Evolutionary conservation across 1,139 yeast species (phyloP), one percentile per base, ranked within the genome.

Genomic region (Yamadazyma buinensis): DNA sequence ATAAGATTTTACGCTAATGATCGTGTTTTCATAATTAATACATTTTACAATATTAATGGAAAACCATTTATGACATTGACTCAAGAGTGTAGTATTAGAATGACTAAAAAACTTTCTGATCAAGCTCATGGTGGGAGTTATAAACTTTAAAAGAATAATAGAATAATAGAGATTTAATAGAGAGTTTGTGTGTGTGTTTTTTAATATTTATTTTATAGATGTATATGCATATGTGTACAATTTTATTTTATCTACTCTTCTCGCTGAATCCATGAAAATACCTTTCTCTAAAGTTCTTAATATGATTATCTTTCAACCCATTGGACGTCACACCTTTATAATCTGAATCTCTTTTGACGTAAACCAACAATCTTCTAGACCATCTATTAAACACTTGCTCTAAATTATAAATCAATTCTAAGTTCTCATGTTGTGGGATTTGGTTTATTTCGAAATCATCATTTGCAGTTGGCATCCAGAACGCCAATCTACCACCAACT

Each of bases 401-500:
- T 43, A 95, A 69, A 42, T 81, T 79, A 47, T 85, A 80, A 29
- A 82, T 59, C 42, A 88, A 64, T 51, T 84, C 84, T 39, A 92
- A 59, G 32, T 75, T 77, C 39, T 76, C 71, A 57, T 92, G 96
- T 47, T 80, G 79, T 2, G 97, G 97, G 26, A 90, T 79, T 37
- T 76, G 69, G 23, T 84, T 77, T n/a, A 64, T 67, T 39, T 80
- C 80, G 46, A 78, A 80, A 44, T 86, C 95, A 47, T 86, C 95
- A 52, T 88, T 88, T 2, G 97, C 95, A 0, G 95, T 84, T 0
- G 99, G 99, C 95, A 92, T 86, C 99, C 99, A 92, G 55, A 88
- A 90, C 17, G 95, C 86, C 25, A 92, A 65, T 42, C 97, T 64
- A 0, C 97, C 96, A 9, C 75, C 75, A 2, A 79, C 64, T 0